These are phyloP conservation scores for Aegilops speltoides DNA, from an alignment of 176 grass and related monocot species.

Conservation along the genomic window DNA sequence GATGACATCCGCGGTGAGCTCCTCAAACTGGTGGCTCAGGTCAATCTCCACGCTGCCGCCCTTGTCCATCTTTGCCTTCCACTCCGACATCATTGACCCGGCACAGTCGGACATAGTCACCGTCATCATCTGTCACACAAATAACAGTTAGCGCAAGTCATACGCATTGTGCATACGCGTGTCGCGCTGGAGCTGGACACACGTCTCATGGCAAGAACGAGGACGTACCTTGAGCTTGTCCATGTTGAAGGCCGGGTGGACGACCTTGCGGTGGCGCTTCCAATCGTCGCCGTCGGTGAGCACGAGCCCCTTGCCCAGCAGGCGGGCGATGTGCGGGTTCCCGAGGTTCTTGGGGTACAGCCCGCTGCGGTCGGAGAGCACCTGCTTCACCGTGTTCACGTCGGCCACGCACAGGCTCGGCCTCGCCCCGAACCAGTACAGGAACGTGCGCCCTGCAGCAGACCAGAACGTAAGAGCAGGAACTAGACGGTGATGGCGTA, in stretches of 20 bases:
- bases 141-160: not conserved
- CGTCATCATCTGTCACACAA: conserved; percentile 47
- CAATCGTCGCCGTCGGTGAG: conserved; percentile 53
- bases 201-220: no score
- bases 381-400: conserved; percentile 15
- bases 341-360: conserved; percentile 36
- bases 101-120: conserved; percentile 40
- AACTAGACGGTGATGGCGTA: no score
- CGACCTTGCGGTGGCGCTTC: conserved; percentile 57
- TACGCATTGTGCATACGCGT: no score
- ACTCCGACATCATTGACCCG: conserved; percentile 44
- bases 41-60: conserved; percentile 27
- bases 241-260: conserved; percentile 51
- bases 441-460: conserved; percentile 36
- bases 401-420: conserved; percentile 46
- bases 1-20: conserved; percentile 43
- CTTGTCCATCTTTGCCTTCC: conserved; percentile 17
- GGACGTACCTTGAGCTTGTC: conserved; percentile 43
- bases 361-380: not conserved
- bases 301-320: conserved; percentile 58
- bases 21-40: conserved; percentile 23
- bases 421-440: conserved; percentile 49
- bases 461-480: not conserved
- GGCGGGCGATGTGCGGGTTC: conserved; percentile 13
- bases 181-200: not conserved